Evolutionary conservation across 164 flowering plant genomes (phyloP), one percentile per base, ranked within the genome.

Genomic region (Pachysandra terminalis): DNA sequence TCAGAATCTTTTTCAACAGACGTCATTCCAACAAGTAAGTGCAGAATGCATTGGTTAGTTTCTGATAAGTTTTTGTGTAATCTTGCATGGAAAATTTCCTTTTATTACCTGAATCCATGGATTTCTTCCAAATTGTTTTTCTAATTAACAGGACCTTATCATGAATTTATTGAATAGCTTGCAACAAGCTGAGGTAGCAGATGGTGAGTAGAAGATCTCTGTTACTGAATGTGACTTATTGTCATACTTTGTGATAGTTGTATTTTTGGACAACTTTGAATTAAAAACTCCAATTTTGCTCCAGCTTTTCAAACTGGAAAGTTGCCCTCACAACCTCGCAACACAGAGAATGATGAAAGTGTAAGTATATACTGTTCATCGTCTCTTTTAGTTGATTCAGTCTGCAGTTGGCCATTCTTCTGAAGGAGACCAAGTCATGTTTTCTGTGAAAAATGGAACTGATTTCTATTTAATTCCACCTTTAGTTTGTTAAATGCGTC

Each of bases 1-100:
- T 73, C 98, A 92, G 77, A 93, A 84, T 81, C 90, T 96, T 70
- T 82, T 89, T 52, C 97, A 90, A 82, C 99, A 96, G 77, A 88
- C 96, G 21, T 77, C 96, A 32, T 62, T 89, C 72, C 99, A 96
- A 74, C 98, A 93, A 83, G 99, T 91, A 78, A 64, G 49, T 26
- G 59, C 35, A 19, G 35, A 45, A 25, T 35, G 14, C 59, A 53
- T 53, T 54, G 15, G 2, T 7, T 32, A 32, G 27, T 56, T 56
- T 48, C 63, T 21, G 35, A 56, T 13, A 27, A 25, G n/a, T 22
- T n/a, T 56, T 57, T 15, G 48, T 56, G 25, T 19, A 22, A 19
- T 10, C 15, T 23, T 22, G 49, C 51, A 66, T 54, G 16, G 45
- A 26, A 52, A 27, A 49, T 5, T 52, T n/a, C 27, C 14, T 49